A percentile compares a stretch with the other conserved stretches of the same genome.
phyloP scores from a whole-genome alignment of 163 green algal species.

The Volvox carteri region DNA sequence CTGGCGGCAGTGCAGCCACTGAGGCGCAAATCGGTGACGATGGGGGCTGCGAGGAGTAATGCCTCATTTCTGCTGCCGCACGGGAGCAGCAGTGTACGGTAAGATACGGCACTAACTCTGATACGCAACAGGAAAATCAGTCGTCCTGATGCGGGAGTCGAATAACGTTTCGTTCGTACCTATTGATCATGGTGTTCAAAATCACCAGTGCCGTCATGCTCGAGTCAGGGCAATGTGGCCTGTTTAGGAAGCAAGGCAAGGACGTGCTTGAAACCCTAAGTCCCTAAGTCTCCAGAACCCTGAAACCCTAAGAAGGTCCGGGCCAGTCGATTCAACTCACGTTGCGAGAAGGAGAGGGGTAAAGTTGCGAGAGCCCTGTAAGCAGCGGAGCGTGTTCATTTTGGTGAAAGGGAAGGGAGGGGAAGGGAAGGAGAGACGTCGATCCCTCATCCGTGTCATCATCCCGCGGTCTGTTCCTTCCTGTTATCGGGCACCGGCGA shows the following conservation, averaged over 20 bases:
- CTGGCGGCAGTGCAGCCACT: not conserved
- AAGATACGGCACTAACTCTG: not conserved
- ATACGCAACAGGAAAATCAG: no score
- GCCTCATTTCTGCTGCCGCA: not conserved
- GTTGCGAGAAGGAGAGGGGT: no score
- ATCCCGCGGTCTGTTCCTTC: not conserved
- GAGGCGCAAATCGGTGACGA: slow-evolving; percentile 9
- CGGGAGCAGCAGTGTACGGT: not conserved
- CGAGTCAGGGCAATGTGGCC: not conserved
- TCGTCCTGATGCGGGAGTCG: not conserved
- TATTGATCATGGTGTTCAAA: not conserved
- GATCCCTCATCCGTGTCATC: not conserved
- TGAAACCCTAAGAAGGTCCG: not conserved
- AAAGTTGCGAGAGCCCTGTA: not conserved
- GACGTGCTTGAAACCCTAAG: no score
- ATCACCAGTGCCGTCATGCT: not conserved
- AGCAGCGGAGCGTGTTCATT: not conserved
- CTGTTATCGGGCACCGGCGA: not conserved
- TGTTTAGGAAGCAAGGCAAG: not conserved
- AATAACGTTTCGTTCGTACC: not conserved
- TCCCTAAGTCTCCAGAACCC: not conserved
- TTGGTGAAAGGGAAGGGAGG: not conserved
- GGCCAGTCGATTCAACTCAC: no score
- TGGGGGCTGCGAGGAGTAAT: not conserved
- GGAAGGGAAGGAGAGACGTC: not conserved